Conservation (phyloP, 768 basidiomycete genomes). For the Filobasidium floriforme region DNA sequence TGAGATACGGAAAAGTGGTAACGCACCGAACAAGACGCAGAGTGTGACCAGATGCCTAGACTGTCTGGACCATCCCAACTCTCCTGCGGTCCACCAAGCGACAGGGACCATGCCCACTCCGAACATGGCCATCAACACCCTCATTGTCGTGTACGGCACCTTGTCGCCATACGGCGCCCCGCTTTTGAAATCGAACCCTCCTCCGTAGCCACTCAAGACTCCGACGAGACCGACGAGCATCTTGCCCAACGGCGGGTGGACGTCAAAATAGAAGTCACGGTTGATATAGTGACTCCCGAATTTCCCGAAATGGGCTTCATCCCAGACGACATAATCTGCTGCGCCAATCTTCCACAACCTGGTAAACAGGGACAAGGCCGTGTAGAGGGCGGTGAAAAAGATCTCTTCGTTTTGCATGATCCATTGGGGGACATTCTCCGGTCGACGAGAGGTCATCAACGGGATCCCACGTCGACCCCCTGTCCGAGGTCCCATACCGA, state of each 20-base stretch:
- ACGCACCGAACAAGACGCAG: constrained; percentile 83
- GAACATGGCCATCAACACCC: constrained; percentile 86
- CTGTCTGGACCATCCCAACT: constrained; percentile 81
- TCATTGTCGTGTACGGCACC: constrained; percentile 90
- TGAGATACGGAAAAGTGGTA: background rate
- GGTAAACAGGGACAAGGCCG: constrained; percentile 87
- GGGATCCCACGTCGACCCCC: constrained; percentile 42
- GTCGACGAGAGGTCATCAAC: constrained; percentile 31
- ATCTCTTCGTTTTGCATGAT: constrained; percentile 42
- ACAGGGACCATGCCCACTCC: constrained; percentile 93
- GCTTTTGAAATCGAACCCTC: constrained; percentile 87
- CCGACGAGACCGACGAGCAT: constrained; percentile 97
- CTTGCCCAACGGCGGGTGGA: constrained; percentile 96
- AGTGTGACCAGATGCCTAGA: constrained; percentile 85
- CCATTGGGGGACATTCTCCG: constrained; percentile 34
- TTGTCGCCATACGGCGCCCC: constrained; percentile 71
- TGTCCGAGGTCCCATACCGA: constrained; percentile 37
- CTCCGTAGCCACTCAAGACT: constrained; percentile 81
- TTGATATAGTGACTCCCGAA: constrained; percentile 98
- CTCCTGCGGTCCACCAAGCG: constrained; percentile 92
- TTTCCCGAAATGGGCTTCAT: constrained; percentile 99
- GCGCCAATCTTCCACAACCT: constrained; percentile 88
- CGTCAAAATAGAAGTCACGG: constrained; percentile 98
- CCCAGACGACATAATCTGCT: constrained; percentile 84
- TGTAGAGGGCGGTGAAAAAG: constrained; percentile 60